Evolutionary conservation across 768 basidiomycete genomes (phyloP), one percentile per base, ranked within the genome.

Genomic region (Paxillus rubicundulus): DNA sequence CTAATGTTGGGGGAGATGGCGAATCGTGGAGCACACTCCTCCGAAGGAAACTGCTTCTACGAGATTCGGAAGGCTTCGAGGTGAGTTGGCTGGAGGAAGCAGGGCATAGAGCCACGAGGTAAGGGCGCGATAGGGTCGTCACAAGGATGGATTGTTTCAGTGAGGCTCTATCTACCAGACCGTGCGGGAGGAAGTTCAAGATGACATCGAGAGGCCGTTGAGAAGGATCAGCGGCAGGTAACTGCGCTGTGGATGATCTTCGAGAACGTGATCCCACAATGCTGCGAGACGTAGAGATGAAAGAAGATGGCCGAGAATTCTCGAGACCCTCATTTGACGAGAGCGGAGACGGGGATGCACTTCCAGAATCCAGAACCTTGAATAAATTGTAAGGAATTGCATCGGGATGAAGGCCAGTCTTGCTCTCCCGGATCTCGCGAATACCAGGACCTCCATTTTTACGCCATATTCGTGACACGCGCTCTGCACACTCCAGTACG

Each of bases 401-500:
- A 13, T 67, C 56, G 42, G 60, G 44, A 27, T 61, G 56, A n/a
- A 60, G 46, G 9, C 58, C 60, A 47, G 63, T 67, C 14, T 61
- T 57, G 30, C 38, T 46, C 36, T 62, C 61, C 12, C 24, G 21
- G 42, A 61, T 51, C 33, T 63, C 63, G 33, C 60, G 56, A 6
- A 65, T 50, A 16, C 69, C 69, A 20, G 53, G 56, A n/a, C 64
- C 62, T 36, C 68, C 66, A 21, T 61, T 46, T 37, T 63, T 64
- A 4, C 73, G 62, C 74, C 74, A 76, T 10, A 64, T 21, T n/a
- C 70, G 64, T 4, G 67, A 66, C 7, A 74, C 61, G 5, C 69
- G 72, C 52, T 74, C 72, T 1, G 73, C 74, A 70, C 73, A 74
- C n/a, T 71, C 72, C 10, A 76, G 59, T 2, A 69, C 59, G 38